A percentile compares a stretch with the other conserved stretches of the same genome.
These are phyloP conservation scores for Achaetomiella virescens DNA, from an alignment of 495 filamentous ascomycete genomes.

Conservation along the genomic window DNA sequence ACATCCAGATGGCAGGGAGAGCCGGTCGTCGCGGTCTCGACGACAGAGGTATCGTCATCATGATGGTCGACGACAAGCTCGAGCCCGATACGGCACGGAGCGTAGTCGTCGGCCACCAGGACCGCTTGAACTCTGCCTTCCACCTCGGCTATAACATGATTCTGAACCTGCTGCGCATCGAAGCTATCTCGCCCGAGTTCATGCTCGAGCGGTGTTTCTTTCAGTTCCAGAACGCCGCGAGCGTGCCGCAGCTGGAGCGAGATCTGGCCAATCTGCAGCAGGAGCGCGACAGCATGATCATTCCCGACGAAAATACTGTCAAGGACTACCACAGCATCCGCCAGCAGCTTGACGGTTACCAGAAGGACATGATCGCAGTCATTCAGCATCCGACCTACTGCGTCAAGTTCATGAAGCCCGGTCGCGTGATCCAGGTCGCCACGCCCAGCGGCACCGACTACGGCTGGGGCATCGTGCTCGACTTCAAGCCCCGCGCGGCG, in stretches of 20 bases:
- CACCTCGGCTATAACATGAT: conserved; percentile 99
- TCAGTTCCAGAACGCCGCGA: conserved; percentile 92
- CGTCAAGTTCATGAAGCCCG: conserved; percentile 70
- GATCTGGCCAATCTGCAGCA: conserved; percentile 69
- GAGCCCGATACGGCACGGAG: conserved; percentile 88
- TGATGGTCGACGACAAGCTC: conserved; percentile 98
- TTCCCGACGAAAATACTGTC: conserved; percentile 77
- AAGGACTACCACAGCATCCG: conserved; percentile 87
- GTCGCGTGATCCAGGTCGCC: conserved; percentile 77
- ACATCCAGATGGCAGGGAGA: conserved; percentile 97
- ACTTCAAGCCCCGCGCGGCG: conserved; percentile 55
- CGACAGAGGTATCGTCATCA: conserved; percentile 97
- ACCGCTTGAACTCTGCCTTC: conserved; percentile 94
- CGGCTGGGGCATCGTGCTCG: conserved; percentile 86
- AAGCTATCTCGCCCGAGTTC: conserved; percentile 91
- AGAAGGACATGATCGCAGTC: conserved; percentile 77
- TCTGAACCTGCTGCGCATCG: conserved; percentile 88
- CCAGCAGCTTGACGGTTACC: conserved; percentile 72
- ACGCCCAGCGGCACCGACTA: conserved; percentile 66
- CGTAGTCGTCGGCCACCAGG: conserved; percentile 93
- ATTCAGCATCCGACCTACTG: conserved; percentile 85
- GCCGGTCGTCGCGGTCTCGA: conserved; percentile 95
- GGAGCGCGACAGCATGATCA: conserved; percentile 62
- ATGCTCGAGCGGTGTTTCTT: conserved; percentile 97
- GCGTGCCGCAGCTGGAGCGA: conserved; percentile 72